Base-by-base conservation (phyloP, 2,329 filamentous ascomycete species). In the Trichoderma sp. region DNA sequence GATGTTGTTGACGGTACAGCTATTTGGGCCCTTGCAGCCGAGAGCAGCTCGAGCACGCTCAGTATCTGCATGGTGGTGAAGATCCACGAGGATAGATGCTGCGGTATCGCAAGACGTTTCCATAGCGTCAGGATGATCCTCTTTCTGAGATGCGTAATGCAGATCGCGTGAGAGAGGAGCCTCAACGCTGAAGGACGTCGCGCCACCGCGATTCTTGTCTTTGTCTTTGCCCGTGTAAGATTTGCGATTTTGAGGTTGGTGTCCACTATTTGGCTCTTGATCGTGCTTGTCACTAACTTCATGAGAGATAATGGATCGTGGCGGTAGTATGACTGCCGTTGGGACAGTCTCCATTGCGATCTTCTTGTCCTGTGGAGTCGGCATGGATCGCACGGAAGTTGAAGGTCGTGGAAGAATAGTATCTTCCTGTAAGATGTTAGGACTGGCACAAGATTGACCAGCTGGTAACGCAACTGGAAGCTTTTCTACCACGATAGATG, bases 1-100 rank as follows among this genome's bases (percentile, higher is more conserved):
- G 10, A 49, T 68, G 30, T 71, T 71, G 13, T 46, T 69, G 39
- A 71, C 69, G 10, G 68, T 68, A 46, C 69, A 71, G 52, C 46
- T 37, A 43, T n/a, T 49, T 24, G 58, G 18, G 18, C 63, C 68
- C 21, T 18, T 43, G 54, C 69, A 71, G 11, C 69, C 69, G 3
- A 70, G 60, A n/a, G 68, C 68, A 30, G 26, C 43, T 10, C 69
- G 67, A 30, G 68, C 69, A 13, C 58, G 68, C 5, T 61, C 39
- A 32, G 34, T 13, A 59, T 70, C 69, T 18, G 56, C 26, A 5
- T 69, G 58, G 18, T 30, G 24, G 28, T 67, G 68, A 16, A 70
- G 68, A 3, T 68, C 61, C 21, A 69, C 68, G 3, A 70, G 63
- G 30, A 70, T 70, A 1, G 68, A 46, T 16, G 69, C 69, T n/a